Percentiles rank a stretch among this genome's conserved stretches.
Evolutionary conservation across 2,329 filamentous ascomycete genomes (phyloP).

Genomic region (Aspergillus pseudoglaucus): DNA sequence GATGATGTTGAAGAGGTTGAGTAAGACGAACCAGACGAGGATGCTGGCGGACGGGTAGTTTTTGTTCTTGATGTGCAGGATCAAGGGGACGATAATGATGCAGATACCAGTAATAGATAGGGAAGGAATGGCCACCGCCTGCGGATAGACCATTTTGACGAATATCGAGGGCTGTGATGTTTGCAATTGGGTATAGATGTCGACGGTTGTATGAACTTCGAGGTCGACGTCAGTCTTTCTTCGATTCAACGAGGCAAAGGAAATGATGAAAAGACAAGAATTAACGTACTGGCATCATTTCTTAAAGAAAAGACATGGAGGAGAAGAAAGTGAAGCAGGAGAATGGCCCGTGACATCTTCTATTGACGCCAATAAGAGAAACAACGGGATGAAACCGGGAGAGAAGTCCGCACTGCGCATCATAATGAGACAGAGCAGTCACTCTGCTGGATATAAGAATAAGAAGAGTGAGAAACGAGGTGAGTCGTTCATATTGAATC

Average conservation of each 20-base stretch:
- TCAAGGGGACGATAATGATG: constrained; percentile 51
- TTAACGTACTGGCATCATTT: constrained; percentile 8
- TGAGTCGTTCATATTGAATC: background rate
- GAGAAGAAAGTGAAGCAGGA: constrained; percentile 1
- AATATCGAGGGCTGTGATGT: constrained; percentile 3
- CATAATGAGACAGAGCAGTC: background rate
- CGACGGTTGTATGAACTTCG: background rate
- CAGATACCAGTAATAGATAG: constrained; percentile 47
- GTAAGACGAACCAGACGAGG: constrained; percentile 50
- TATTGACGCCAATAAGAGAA: constrained; percentile 1
- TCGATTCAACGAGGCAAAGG: background rate
- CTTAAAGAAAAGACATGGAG: constrained; percentile 2
- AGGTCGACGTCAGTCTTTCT: background rate
- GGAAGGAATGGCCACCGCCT: constrained; percentile 40
- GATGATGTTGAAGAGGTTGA: constrained; percentile 53
- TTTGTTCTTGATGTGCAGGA: constrained; percentile 54
- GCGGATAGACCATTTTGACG: constrained; percentile 14
- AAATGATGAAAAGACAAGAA: constrained; percentile 3
- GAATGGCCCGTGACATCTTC: constrained; percentile 1
- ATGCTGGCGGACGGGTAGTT: constrained; percentile 56
- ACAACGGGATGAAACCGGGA: background rate
- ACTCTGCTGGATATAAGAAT: background rate
- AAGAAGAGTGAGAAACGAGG: background rate
- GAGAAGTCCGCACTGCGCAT: background rate
- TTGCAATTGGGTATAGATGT: background rate